Evolutionary conservation across 2,329 filamentous ascomycete genomes (phyloP).

Genomic region (Diplodia corticola): DNA sequence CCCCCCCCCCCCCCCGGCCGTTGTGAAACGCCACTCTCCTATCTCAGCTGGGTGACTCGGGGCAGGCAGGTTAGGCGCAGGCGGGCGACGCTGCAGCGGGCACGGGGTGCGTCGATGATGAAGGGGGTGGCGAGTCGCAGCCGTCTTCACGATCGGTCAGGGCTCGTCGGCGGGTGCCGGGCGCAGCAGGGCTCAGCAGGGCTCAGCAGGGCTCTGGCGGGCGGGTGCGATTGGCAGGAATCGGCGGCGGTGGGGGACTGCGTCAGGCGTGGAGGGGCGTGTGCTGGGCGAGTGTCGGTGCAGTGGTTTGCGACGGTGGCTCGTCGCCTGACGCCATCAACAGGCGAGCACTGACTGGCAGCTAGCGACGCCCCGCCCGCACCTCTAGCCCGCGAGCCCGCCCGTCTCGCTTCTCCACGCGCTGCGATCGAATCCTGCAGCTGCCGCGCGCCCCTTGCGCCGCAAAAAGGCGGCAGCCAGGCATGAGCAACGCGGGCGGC

Average conservation of each 20-base stretch:
- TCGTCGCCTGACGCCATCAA: neutral
- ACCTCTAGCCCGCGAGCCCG: neutral
- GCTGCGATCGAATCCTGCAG: neutral
- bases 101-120: neutral
- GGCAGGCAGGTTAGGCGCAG: too few relatives aligned
- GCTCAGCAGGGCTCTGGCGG: too few relatives aligned
- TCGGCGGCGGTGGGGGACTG: neutral
- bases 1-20: neutral
- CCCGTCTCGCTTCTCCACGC: neutral
- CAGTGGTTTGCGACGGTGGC: neutral
- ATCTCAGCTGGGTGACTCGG: too few relatives aligned
- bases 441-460: neutral
- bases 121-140: constrained; percentile 11
- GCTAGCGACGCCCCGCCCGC: neutral
- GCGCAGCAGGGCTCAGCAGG: too few relatives aligned
- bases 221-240: neutral
- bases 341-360: neutral
- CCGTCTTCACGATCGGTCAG: neutral
- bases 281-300: too few relatives aligned
- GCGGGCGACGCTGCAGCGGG: neutral
- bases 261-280: too few relatives aligned
- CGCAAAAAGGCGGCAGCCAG: neutral
- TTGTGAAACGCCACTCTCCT: neutral
- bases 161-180: neutral
- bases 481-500: neutral